Percentiles rank a stretch among this genome's conserved stretches.
phyloP scores from a whole-genome alignment of 352 stramenopile genomes.

The Phytophthora gonapodyides region DNA sequence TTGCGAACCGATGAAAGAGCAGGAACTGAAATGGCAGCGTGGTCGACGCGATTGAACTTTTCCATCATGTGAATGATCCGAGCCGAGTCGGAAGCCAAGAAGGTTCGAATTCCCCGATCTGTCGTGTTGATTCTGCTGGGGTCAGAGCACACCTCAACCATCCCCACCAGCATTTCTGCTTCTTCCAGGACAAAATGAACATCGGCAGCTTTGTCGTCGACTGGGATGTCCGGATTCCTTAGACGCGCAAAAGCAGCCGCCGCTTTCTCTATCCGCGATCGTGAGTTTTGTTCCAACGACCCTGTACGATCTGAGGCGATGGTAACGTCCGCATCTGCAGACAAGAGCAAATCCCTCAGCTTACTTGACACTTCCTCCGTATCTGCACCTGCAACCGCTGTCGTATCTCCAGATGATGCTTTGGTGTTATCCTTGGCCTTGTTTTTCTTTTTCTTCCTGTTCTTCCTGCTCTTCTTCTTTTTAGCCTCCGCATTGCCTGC shows the following conservation, averaged over 20 bases:
- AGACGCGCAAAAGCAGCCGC: constrained; percentile 9
- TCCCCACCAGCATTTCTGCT: not conserved
- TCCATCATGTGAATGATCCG: constrained; percentile 28
- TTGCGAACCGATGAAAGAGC: constrained; percentile 8
- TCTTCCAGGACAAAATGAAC: not conserved
- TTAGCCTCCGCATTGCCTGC: not conserved
- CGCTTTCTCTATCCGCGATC: not conserved
- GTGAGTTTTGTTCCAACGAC: too few relatives aligned
- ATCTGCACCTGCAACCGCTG: too few relatives aligned
- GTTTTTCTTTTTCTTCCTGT: not conserved
- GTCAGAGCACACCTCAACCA: constrained; percentile 6
- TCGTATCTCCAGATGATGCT: too few relatives aligned
- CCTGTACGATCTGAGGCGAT: too few relatives aligned
- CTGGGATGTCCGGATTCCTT: constrained; percentile 2
- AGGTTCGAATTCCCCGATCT: not conserved
- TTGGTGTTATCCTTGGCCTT: too few relatives aligned
- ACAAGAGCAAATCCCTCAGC: too few relatives aligned
- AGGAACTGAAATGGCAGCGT: not conserved
- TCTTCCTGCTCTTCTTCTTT: constrained; percentile 1
- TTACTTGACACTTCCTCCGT: too few relatives aligned
- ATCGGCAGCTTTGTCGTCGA: not conserved
- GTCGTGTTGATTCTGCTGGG: constrained; percentile 13
- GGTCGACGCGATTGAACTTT: constrained; percentile 25
- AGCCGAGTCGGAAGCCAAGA: not conserved
- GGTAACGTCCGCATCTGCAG: too few relatives aligned